Evolutionary conservation across 2,329 filamentous ascomycete species (phyloP), one percentile per base, ranked within the genome.

Genomic region (Didymella glomerata): DNA sequence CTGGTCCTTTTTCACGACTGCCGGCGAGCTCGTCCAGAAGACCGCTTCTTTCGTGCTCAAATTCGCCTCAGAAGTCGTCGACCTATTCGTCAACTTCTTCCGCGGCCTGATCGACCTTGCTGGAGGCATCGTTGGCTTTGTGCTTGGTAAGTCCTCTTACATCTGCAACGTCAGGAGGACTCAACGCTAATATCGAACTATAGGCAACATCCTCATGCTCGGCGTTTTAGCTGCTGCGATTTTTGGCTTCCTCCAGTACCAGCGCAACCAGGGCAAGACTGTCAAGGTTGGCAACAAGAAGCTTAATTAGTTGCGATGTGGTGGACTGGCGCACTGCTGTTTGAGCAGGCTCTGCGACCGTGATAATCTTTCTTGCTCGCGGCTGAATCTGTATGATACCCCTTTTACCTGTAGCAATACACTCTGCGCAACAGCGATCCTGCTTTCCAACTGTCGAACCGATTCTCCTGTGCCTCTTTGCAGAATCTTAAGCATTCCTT

Each of bases 201-300:
- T 45, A 77, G 75, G 71, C 49, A 77, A 77, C 50, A 50, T 77
- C 32, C 57, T 74, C 44, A 72, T 77, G 67, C 68, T 77, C 27
- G 72, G 66, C 25, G 68, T 76, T 20, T 64, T 76, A 8, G 73
- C 68, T 22, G 68, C 62, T 8, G 71, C 68, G 1, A 64, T 71
- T 44, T 70, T 77, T 49, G 74, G 68, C n/a, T 77, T 74, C 65
- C 58, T 77, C 45, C 69, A 74, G 61, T 76, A 75, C 60, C 73
- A 76, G 66, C 70, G 72, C 51, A 72, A 63, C 52, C 75, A 76
- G 64, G 75, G 75, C 25, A 70, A 68, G 22, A 67, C 71, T 20
- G 73, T 77, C 40, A 64, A 69, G 46, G 69, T 76, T 28, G 75
- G 74, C 34, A 69, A 76, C 61, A 77, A 76, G 68, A 77, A 77